These are phyloP conservation scores for Paraurostyla sp. DNA, from an alignment of 73 alveolate species.

Conservation along the genomic window DNA sequence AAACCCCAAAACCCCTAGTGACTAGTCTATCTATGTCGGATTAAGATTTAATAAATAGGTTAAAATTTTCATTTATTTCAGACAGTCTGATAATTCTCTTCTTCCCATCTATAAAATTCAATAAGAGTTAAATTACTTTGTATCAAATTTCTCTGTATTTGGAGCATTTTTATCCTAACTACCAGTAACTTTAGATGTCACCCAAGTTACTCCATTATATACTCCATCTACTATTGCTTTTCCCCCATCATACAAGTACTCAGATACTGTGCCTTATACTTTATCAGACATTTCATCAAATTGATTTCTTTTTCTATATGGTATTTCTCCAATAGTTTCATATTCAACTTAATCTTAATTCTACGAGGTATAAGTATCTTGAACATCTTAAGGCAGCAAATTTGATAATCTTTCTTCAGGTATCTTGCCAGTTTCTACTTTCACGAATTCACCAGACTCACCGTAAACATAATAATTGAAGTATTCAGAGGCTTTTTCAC, in stretches of 20 bases:
- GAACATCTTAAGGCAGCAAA: neutral
- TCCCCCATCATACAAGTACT: neutral
- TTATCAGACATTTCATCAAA: neutral
- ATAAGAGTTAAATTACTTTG: neutral
- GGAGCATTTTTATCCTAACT: too few relatives aligned
- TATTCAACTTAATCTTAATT: neutral
- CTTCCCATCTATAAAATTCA: neutral
- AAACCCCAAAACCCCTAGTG: too few relatives aligned
- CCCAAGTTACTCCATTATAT: conserved; percentile 7
- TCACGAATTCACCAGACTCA: neutral
- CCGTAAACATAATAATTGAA: neutral
- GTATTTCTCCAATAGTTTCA: neutral
- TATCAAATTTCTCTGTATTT: neutral
- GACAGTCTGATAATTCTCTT: neutral
- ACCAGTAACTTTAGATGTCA: neutral
- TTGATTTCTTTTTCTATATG: neutral
- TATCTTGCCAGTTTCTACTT: neutral
- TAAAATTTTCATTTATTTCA: too few relatives aligned
- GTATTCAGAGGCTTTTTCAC: neutral
- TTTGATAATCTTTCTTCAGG: neutral
- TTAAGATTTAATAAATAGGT: too few relatives aligned
- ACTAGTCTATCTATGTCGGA: too few relatives aligned
- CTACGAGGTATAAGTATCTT: neutral
- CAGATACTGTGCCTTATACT: neutral
- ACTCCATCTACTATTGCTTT: neutral